Percentiles rank a stretch among this genome's conserved stretches.
Evolutionary conservation across 306 rosid genomes (phyloP).

Genomic region (Senna siamea): DNA sequence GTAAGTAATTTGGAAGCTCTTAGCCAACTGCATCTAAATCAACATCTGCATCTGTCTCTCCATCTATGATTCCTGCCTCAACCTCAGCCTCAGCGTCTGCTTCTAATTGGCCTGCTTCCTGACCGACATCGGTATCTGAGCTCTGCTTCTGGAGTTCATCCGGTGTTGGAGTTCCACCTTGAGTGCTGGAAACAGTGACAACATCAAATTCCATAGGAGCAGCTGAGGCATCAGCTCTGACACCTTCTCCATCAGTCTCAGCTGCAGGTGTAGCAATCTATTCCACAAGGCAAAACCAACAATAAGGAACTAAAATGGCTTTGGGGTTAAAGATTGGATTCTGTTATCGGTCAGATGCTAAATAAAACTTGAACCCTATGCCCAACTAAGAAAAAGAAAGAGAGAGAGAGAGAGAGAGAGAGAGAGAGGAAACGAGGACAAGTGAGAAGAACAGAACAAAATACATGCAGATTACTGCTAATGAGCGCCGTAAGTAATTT

Average conservation of each 20-base stretch:
- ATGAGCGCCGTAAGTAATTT: too few relatives aligned
- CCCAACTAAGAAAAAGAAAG: neutral
- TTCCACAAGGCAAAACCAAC: constrained; percentile 14
- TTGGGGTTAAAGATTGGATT: constrained; percentile 2
- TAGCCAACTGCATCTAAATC: constrained; percentile 70
- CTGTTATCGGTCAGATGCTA: neutral
- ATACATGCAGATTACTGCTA: neutral
- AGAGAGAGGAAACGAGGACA: neutral
- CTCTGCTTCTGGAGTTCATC: constrained; percentile 83
- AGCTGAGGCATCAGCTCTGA: constrained; percentile 55
- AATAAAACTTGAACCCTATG: neutral
- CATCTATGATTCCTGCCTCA: constrained; percentile 84
- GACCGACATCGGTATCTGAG: constrained; percentile 78
- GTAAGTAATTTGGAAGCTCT: constrained; percentile 17
- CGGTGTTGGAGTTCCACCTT: constrained; percentile 61
- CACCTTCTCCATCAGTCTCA: constrained; percentile 77
- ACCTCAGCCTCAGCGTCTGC: constrained; percentile 83
- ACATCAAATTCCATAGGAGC: constrained; percentile 70
- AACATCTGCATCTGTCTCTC: constrained; percentile 76
- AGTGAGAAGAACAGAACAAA: constrained; percentile 10
- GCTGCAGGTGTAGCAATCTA: constrained; percentile 66
- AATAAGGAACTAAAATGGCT: constrained; percentile 13
- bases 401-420: neutral
- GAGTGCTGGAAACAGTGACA: constrained; percentile 51
- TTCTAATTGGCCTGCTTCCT: constrained; percentile 86